These are phyloP conservation scores for Phialocephala subalpina DNA, from an alignment of 2,329 filamentous ascomycete genomes.

Conservation along the genomic window DNA sequence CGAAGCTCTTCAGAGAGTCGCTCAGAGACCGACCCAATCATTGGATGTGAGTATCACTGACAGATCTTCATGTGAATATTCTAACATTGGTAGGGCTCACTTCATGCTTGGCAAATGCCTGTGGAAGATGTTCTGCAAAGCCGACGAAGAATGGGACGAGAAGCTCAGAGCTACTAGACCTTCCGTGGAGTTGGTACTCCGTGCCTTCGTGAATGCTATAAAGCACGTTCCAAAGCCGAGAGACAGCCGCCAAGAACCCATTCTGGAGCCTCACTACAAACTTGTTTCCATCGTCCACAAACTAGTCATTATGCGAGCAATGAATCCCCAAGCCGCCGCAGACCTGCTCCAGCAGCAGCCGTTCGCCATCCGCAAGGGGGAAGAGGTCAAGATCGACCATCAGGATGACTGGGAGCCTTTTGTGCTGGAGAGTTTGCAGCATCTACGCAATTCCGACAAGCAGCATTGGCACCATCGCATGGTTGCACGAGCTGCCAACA, in stretches of 20 bases:
- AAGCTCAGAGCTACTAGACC: constrained; percentile 44
- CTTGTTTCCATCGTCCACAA: constrained; percentile 73
- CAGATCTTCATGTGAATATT: constrained; percentile 2
- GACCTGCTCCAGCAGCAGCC: constrained; percentile 46
- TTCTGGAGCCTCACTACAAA: constrained; percentile 78
- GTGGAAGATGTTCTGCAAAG: constrained; percentile 72
- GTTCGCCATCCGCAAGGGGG: constrained; percentile 40
- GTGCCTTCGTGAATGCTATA: constrained; percentile 65
- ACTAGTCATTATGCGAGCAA: constrained; percentile 54
- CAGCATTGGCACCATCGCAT: constrained; percentile 81
- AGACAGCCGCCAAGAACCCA: constrained; percentile 67
- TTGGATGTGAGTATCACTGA: constrained; percentile 61
- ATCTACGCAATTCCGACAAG: constrained; percentile 62
- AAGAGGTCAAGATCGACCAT: constrained; percentile 38
- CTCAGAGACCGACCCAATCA: constrained; percentile 64
- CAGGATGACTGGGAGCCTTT: constrained; percentile 65
- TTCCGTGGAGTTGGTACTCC: constrained; percentile 57
- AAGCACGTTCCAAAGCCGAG: constrained; percentile 66
- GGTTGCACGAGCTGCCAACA: constrained; percentile 66
- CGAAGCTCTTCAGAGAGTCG: constrained; percentile 65
- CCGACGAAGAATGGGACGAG: constrained; percentile 49
- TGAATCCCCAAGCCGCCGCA: constrained; percentile 41
- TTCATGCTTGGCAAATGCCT: constrained; percentile 76
- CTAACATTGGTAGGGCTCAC: constrained; percentile 57
- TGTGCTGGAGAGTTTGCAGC: constrained; percentile 54